Base-by-base conservation (phyloP, 2,329 filamentous ascomycete genomes). In the Fusarium irregulare region DNA sequence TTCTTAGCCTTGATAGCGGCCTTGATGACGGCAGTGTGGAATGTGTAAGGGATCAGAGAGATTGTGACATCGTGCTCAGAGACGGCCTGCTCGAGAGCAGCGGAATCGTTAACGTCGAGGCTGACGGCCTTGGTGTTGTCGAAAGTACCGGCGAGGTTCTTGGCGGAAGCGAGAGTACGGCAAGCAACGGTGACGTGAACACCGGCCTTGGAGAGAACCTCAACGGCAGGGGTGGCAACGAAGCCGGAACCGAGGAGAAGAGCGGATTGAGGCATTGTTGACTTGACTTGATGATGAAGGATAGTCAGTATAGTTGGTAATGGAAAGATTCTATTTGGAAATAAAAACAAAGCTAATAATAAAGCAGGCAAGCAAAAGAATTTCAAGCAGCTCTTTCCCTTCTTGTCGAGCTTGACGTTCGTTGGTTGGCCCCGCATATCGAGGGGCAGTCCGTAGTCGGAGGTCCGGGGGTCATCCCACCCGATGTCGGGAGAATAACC, bases 1-100 rank as follows among this genome's bases (percentile, higher is more conserved):
- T 95, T 97, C 92, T 97, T 98, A 77, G 91, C 88, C 77, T 91
- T 89, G 83, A 98, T 98, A 70, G 94, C 95, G 37, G 92, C 90
- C 87, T 97, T 95, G 88, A 98, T 97, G 76, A 98, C 94, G 59
- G 87, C 86, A 47, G 91, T 92, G 81, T 97, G 94, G 87, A 89
- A 93, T 65, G 90, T 97, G 84, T 98, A 98, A 53, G 95, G 95
- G 75, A 98, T 97, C 81, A 98, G 81, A 78, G 85, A 89, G 80
- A 94, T 92, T 79, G 92, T 90, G 13, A 97, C 83, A 79, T 96
- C 92, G 79, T 92, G 87, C 86, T 97, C 89, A 78, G 86, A 89
- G 64, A 97, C 88, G 77, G 90, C 93, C 56, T 89, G 88, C 76
- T 98, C 94, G 63, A 98, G 89, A 34, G 92, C 93, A 61, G 85